Conservation (phyloP, 2,329 filamentous ascomycete genomes). For the Colletotrichum lini region DNA sequence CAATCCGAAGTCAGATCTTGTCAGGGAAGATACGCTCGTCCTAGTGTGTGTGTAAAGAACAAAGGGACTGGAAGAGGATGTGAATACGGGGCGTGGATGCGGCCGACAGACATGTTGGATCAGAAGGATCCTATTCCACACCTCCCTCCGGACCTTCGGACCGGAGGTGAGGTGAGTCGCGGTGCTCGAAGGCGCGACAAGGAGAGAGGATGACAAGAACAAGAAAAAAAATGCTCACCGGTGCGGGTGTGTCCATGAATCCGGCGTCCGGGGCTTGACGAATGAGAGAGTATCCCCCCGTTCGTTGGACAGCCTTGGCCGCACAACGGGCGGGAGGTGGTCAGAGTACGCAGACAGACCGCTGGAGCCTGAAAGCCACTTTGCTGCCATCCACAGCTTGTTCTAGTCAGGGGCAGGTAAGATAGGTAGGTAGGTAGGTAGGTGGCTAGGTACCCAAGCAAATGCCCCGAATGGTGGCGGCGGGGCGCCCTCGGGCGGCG, state of each 20-base stretch:
- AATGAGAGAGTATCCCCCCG: not conserved
- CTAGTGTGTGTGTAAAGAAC: not conserved
- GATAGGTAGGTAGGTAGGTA: not conserved
- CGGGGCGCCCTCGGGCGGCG: conserved; percentile 28
- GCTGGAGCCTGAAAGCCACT: conserved; percentile 14
- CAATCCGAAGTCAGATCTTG: not conserved
- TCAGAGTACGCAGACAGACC: not conserved
- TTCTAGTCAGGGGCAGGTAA: no score
- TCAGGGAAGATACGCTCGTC: conserved; percentile 5
- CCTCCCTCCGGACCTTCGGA: not conserved
- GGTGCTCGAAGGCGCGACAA: not conserved
- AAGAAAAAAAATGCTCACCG: not conserved
- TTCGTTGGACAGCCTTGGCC: not conserved
- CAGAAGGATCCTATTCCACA: conserved; percentile 14
- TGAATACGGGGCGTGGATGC: not conserved
- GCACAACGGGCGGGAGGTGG: conserved; percentile 7
- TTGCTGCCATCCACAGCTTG: not conserved
- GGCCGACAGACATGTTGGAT: not conserved
- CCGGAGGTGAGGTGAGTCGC: not conserved
- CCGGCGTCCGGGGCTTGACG: conserved; percentile 11
- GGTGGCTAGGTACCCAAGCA: not conserved
- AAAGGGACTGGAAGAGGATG: not conserved
- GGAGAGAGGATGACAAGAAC: not conserved
- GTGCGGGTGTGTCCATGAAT: conserved; percentile 20
- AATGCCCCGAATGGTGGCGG: not conserved